phyloP scores from a whole-genome alignment of 2,329 filamentous ascomycete species.

The Xylariales sp. region DNA sequence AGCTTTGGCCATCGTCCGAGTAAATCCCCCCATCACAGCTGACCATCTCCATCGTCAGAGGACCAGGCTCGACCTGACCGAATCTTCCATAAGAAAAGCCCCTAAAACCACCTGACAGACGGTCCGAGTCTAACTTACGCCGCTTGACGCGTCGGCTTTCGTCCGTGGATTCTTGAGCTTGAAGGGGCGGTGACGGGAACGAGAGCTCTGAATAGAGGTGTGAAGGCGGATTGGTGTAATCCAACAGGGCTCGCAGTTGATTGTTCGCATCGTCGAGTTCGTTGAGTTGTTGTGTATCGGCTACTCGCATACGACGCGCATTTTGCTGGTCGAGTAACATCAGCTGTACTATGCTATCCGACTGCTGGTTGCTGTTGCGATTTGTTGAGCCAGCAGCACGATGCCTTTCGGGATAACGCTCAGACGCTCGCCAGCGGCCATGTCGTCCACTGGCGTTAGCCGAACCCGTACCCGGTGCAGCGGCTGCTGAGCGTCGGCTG shows the following conservation, averaged over 20 bases:
- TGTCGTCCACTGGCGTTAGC: conserved; percentile 11
- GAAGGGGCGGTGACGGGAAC: conserved; percentile 20
- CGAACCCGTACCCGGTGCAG: conserved; percentile 20
- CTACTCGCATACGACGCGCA: not conserved
- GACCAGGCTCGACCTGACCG: conserved; percentile 80
- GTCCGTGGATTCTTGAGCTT: conserved; percentile 21
- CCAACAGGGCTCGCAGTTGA: conserved; percentile 19
- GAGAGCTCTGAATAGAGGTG: conserved; percentile 19
- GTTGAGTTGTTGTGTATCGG: not conserved
- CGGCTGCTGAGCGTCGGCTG: conserved; percentile 17
- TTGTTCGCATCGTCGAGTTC: conserved; percentile 16
- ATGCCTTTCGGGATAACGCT: conserved; percentile 14
- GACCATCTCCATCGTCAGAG: conserved; percentile 78
- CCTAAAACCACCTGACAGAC: conserved; percentile 41
- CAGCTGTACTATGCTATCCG: not conserved
- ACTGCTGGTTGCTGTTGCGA: not conserved
- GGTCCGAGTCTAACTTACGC: conserved; percentile 65
- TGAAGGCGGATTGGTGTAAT: conserved; percentile 17
- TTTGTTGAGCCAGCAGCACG: not conserved
- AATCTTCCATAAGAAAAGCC: conserved; percentile 78
- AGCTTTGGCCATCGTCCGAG: conserved; percentile 53
- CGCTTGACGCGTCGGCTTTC: conserved; percentile 55
- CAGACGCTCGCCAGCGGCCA: conserved; percentile 16
- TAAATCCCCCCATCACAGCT: conserved; percentile 82
- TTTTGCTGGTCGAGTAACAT: conserved; percentile 7